Base-by-base conservation (phyloP, 768 basidiomycete species). In the Kwoniella pini region DNA sequence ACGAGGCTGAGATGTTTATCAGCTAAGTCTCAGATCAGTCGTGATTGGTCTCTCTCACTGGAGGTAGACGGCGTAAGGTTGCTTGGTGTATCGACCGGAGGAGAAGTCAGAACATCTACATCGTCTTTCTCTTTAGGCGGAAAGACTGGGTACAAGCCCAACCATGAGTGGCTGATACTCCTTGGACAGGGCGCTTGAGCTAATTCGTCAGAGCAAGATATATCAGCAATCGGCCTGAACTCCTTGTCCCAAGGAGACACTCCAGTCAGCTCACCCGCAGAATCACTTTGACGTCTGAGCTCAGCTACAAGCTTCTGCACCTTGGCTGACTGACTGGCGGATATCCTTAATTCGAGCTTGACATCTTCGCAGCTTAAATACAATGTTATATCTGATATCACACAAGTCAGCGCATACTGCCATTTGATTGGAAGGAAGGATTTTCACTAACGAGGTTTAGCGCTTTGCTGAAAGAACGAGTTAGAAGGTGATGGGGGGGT, bases 401-500 rank as follows among this genome's bases (percentile, higher is more conserved):
- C 21, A 38, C 3, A 51, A 21, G 44, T 40, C 49, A 48, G 44
- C 22, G 17, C 33, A 42, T 40, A 11, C 60, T 36, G 33, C 48
- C 24, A 49, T 27, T n/a, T 2, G 11, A 51, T 17, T 30, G 12
- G 28, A 22, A 10, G 28, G 13, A 15, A 5, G 4, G 33, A 43
- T 51, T 44, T 13, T 9, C 43, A 19, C 72, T 62, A 56, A 74
- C 72, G 68, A 33, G 72, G 72, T 38, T 62, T 59, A 11, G 72
- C 62, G 22, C 64, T 67, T 44, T 69, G 67, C 42, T 69, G 65
- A 48, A 74, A 71, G 65, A 68, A 71, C 4, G 70, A 71, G 19
- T 59, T 63, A 19, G 72, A 69, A 3, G 72, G 72, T 10, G 69
- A 71, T 3, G 70, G 72, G 1, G 72, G 72, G 4, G 68, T 68